phyloP scores from a whole-genome alignment of 257 asterid species.

The Knoxia roxburghii region DNA sequence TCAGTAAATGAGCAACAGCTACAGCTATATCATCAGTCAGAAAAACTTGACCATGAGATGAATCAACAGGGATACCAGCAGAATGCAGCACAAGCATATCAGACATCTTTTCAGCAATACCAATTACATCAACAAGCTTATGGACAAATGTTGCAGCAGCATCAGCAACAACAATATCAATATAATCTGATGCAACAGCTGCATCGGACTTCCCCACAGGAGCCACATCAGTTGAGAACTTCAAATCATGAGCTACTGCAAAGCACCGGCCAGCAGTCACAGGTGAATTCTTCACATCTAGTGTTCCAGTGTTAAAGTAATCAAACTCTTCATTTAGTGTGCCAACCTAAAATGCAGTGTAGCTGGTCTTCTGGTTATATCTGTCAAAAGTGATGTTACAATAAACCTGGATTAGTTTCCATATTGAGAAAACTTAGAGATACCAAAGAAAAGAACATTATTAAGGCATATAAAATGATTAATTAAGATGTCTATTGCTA shows the following conservation, averaged over 20 bases:
- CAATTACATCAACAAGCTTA: conserved; percentile 55
- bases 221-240: conserved; percentile 16
- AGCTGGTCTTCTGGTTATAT: neutral
- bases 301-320: neutral
- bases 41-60: conserved; percentile 39
- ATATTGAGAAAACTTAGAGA: no score
- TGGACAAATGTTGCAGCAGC: conserved; percentile 30
- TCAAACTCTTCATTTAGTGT: neutral
- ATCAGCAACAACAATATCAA: conserved; percentile 30
- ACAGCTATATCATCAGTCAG: conserved; percentile 27
- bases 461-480: neutral
- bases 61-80: conserved; percentile 56
- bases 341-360: neutral
- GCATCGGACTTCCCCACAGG: conserved; percentile 33
- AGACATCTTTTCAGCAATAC: conserved; percentile 60
- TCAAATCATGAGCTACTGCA: neutral
- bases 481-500: neutral
- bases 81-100: conserved; percentile 40
- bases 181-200: conserved; percentile 16
- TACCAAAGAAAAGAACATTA: neutral
- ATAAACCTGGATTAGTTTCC: no score
- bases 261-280: conserved; percentile 3
- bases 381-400: neutral
- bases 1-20: conserved; percentile 15
- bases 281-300: conserved; percentile 12